phyloP scores from a whole-genome alignment of 768 basidiomycete species.

The Sistotremastrum niveocremeum region DNA sequence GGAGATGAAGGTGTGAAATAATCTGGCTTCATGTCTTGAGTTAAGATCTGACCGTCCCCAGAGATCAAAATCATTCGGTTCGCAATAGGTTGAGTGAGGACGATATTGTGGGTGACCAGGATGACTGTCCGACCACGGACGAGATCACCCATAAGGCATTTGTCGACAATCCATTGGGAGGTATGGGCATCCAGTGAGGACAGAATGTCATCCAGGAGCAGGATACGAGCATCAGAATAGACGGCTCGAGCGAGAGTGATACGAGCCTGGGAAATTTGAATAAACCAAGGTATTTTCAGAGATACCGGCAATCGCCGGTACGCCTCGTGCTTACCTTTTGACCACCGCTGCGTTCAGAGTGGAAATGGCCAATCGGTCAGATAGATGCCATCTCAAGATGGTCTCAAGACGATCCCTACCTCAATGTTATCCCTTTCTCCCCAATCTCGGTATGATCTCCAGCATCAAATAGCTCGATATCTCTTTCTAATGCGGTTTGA shows the following conservation, averaged over 20 bases:
- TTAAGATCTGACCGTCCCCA: not conserved
- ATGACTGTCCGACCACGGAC: constrained; percentile 37
- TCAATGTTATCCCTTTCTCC: constrained; percentile 26
- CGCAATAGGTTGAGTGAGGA: constrained; percentile 10
- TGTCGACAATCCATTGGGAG: constrained; percentile 35
- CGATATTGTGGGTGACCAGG: constrained; percentile 24
- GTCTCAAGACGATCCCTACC: constrained; percentile 2
- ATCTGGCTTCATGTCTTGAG: not conserved
- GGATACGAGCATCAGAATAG: constrained; percentile 50
- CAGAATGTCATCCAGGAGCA: constrained; percentile 77
- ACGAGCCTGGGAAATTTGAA: constrained; percentile 20
- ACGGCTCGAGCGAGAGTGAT: constrained; percentile 26
- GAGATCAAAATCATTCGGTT: constrained; percentile 6
- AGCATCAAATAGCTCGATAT: constrained; percentile 24
- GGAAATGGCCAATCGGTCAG: not conserved
- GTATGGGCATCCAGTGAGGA: constrained; percentile 40
- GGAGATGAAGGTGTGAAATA: not conserved
- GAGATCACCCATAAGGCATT: constrained; percentile 35
- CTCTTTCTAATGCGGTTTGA: constrained; percentile 21
- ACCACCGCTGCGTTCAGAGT: constrained; percentile 18
- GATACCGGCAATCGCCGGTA: too few relatives aligned
- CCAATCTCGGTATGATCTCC: constrained; percentile 29
- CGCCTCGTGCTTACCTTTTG: constrained; percentile 20
- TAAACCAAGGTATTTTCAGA: not conserved
- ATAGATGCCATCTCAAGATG: not conserved